These are phyloP conservation scores for Candida quercuum DNA, from an alignment of 805 yeast genomes.

Conservation along the genomic window DNA sequence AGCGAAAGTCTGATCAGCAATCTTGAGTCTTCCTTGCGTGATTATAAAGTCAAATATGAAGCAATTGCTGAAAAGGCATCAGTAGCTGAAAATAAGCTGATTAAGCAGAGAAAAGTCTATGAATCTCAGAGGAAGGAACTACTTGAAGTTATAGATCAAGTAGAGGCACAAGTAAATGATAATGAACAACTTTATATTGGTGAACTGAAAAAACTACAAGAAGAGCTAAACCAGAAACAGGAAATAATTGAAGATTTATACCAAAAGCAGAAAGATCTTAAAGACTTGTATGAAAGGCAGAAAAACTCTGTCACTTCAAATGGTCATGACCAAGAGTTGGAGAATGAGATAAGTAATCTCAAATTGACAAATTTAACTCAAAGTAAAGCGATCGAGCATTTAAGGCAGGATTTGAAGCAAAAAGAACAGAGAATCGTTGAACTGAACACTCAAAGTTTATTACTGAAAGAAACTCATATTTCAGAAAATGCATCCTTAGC, in stretches of 20 bases:
- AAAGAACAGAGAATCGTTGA: constrained; percentile 8
- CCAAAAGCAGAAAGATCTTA: constrained; percentile 18
- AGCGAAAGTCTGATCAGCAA: constrained; percentile 8
- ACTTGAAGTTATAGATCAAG: constrained; percentile 49
- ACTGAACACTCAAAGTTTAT: constrained; percentile 22
- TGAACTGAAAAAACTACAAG: constrained; percentile 36
- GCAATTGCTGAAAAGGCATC: constrained; percentile 14
- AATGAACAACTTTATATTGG: constrained; percentile 43
- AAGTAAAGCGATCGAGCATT: constrained; percentile 22
- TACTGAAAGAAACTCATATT: constrained; percentile 22
- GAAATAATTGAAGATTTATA: constrained; percentile 19
- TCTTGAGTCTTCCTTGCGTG: constrained; percentile 10
- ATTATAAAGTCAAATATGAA: constrained; percentile 6
- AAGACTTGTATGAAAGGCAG: constrained; percentile 11
- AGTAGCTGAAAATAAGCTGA: constrained; percentile 36
- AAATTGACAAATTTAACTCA: constrained; percentile 25
- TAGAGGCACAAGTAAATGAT: constrained; percentile 51
- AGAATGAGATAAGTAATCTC: constrained; percentile 27
- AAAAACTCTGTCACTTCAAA: constrained; percentile 15
- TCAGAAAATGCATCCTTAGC: constrained; percentile 4
- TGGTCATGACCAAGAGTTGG: constrained; percentile 27
- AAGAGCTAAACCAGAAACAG: constrained; percentile 22
- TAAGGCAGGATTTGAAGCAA: constrained; percentile 17
- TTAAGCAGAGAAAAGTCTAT: constrained; percentile 40
- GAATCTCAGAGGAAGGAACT: constrained; percentile 55